Conservation (phyloP, 257 asterid genomes). For the Anisodus tanguticus region DNA sequence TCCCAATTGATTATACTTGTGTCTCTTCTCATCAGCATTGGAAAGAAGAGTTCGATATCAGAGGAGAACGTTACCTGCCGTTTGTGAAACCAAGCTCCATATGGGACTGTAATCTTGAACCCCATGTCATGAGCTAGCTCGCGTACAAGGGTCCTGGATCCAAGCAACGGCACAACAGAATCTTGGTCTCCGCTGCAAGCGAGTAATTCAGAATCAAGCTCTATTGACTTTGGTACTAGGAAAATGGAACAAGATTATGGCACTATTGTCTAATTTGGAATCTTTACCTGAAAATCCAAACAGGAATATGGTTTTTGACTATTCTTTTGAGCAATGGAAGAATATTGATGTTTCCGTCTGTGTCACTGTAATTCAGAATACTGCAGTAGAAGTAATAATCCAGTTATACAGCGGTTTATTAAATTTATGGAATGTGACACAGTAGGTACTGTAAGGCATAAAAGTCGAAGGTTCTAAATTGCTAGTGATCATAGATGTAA, state of each 20-base stretch:
- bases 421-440: slow-evolving; percentile 8
- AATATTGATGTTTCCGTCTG: slow-evolving; percentile 64
- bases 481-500: slow-evolving; percentile 9
- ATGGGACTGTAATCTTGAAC: slow-evolving; percentile 76
- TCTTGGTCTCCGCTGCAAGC: slow-evolving; percentile 93
- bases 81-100: slow-evolving; percentile 93
- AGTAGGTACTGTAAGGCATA: background rate
- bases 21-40: background rate
- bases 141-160: slow-evolving; percentile 86
- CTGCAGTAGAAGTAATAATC: slow-evolving; percentile 37
- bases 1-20: background rate
- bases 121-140: slow-evolving; percentile 79
- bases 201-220: background rate
- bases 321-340: slow-evolving; percentile 79
- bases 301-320: slow-evolving; percentile 54
- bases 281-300: slow-evolving; percentile 76
- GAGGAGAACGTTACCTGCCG: slow-evolving; percentile 59
- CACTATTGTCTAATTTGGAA: background rate
- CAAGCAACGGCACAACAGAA: slow-evolving; percentile 92
- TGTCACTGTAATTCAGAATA: slow-evolving; percentile 48
- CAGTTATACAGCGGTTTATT: background rate
- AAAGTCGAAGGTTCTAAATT: background rate
- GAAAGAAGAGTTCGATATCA: background rate
- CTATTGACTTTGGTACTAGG: slow-evolving; percentile 10
- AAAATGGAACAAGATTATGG: background rate